Evolutionary conservation across 345 rosid species (phyloP).

Genomic region (Gossypium thurberi): DNA sequence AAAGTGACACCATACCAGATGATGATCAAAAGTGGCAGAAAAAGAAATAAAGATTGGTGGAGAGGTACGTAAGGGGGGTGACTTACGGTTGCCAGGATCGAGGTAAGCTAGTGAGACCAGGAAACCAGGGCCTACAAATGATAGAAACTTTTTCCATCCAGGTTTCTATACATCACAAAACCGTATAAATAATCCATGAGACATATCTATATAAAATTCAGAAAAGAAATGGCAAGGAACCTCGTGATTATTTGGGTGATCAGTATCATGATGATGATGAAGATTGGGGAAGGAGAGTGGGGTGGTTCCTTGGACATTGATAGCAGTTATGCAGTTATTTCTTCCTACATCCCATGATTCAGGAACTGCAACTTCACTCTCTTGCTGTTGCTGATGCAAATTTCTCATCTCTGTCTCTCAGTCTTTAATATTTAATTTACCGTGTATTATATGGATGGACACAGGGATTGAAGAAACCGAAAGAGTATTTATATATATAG

Average conservation of each 20-base stretch:
- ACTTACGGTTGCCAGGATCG: conserved; percentile 56
- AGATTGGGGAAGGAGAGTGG: not conserved
- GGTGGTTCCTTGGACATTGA: conserved; percentile 18
- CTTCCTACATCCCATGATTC: conserved; percentile 10
- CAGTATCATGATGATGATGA: too few species aligned
- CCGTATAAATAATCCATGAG: not conserved
- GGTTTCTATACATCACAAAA: conserved; percentile 23
- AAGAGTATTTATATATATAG: not conserved
- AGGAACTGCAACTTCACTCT: conserved; percentile 2
- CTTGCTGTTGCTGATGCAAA: conserved; percentile 16
- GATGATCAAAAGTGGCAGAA: not conserved
- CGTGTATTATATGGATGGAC: not conserved
- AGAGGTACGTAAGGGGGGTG: too few species aligned
- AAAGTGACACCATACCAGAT: not conserved
- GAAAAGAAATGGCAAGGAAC: not conserved
- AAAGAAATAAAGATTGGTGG: not conserved
- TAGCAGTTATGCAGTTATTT: conserved; percentile 35
- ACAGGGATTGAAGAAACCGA: not conserved
- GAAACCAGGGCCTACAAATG: conserved; percentile 58
- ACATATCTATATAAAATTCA: not conserved
- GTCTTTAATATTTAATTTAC: too few species aligned
- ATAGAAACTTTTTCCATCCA: conserved; percentile 51
- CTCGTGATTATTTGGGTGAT: not conserved
- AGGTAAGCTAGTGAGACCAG: conserved; percentile 59
- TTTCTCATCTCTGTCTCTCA: conserved; percentile 14